Evolutionary conservation across 176 grass and related monocot species (phyloP).

Genomic region (Rhynchospora tenuis): DNA sequence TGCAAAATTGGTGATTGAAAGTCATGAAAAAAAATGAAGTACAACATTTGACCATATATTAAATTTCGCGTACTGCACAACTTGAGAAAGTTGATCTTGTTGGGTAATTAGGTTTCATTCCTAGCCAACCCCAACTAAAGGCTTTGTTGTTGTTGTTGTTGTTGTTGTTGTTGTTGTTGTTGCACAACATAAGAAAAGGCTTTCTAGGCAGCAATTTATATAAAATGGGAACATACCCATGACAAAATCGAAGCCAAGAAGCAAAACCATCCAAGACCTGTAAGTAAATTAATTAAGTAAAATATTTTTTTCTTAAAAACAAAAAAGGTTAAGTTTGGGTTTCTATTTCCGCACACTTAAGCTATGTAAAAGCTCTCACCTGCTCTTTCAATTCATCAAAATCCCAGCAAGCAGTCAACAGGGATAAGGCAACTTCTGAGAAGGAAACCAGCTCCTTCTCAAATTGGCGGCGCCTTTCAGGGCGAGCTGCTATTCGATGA

Average conservation of each 20-base stretch:
- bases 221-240: conserved; percentile 58
- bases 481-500: conserved; percentile 88
- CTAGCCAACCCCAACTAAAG: no score
- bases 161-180: no score
- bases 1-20: background rate
- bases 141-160: no score
- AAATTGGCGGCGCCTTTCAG: conserved; percentile 86
- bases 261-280: conserved; percentile 92
- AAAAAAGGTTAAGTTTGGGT: background rate
- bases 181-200: background rate
- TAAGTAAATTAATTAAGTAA: conserved; percentile 26
- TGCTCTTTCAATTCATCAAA: conserved; percentile 92
- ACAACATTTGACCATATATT: background rate
- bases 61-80: background rate
- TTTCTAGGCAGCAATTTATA: background rate
- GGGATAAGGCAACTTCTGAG: conserved; percentile 63
- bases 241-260: conserved; percentile 93
- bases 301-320: conserved; percentile 5
- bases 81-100: no score
- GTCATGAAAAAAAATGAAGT: background rate
- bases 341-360: background rate
- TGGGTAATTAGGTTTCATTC: no score
- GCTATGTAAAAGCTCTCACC: conserved; percentile 20
- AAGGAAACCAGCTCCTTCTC: conserved; percentile 81
- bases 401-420: conserved; percentile 87